Conservation (phyloP, 2,329 filamentous ascomycete genomes). For the Ceratocystis cubensis region DNA sequence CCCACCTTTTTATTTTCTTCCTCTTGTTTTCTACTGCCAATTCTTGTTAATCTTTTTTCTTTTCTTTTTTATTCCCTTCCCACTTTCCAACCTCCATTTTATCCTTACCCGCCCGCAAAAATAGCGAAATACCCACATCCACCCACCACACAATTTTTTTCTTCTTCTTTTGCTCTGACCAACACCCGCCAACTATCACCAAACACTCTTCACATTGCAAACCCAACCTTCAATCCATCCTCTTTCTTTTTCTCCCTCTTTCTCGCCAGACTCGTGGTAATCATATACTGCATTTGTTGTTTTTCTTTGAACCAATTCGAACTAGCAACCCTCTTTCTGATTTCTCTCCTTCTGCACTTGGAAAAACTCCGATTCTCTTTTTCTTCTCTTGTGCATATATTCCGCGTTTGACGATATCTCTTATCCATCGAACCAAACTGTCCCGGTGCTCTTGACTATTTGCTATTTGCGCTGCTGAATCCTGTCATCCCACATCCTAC, state of each 20-base stretch:
- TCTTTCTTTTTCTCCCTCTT: background rate
- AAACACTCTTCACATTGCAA: too few species aligned
- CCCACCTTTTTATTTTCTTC: conserved; percentile 6
- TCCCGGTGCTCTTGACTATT: background rate
- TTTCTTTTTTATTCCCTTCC: background rate
- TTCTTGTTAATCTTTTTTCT: conserved; percentile 3
- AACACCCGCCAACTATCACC: conserved; percentile 14
- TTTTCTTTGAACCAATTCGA: background rate
- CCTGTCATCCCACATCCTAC: conserved; percentile 4
- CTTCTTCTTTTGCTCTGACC: conserved; percentile 2
- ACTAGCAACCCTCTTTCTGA: background rate
- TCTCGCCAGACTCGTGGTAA: background rate
- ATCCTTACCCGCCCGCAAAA: background rate
- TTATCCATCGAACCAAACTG: background rate
- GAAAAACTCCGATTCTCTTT: background rate
- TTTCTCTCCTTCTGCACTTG: background rate
- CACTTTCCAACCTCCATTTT: background rate
- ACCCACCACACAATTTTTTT: background rate
- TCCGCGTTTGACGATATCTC: background rate
- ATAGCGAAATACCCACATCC: background rate
- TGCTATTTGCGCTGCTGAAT: conserved; percentile 9
- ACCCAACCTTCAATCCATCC: background rate
- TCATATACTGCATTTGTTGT: background rate
- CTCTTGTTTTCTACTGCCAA: background rate
- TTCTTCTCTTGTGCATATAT: conserved; percentile 8